Evolutionary conservation across 1,139 yeast species (phyloP).

Genomic region (Taphrina populina): DNA sequence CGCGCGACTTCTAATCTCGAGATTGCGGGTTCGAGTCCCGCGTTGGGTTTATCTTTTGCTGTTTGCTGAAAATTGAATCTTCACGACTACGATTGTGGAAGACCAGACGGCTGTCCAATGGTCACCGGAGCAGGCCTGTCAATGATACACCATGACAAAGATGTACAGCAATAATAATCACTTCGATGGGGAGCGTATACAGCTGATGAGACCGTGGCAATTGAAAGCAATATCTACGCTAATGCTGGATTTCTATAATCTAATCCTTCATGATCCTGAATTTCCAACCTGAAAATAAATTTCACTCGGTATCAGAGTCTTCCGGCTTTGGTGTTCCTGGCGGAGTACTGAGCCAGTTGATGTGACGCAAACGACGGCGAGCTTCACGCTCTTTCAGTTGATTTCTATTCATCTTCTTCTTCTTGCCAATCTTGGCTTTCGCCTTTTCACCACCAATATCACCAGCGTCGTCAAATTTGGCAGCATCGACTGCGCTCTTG

Average conservation of each 20-base stretch:
- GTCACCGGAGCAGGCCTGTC: too few species aligned
- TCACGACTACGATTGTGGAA: too few species aligned
- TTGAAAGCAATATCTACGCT: too few species aligned
- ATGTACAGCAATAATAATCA: too few species aligned
- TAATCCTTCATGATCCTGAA: too few species aligned
- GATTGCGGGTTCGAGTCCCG: slow-evolving; percentile 30
- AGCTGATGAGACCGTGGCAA: too few species aligned
- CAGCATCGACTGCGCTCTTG: slow-evolving; percentile 66
- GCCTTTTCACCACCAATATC: slow-evolving; percentile 45
- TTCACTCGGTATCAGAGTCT: slow-evolving; percentile 31
- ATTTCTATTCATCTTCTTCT: slow-evolving; percentile 96
- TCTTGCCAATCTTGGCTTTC: slow-evolving; percentile 65
- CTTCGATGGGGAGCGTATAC: too few species aligned
- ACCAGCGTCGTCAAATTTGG: slow-evolving; percentile 75
- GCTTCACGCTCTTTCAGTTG: slow-evolving; percentile 88
- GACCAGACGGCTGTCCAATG: too few species aligned
- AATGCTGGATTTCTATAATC: too few species aligned
- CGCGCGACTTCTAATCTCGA: slow-evolving; percentile 27
- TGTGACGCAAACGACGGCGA: slow-evolving; percentile 88
- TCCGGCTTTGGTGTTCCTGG: slow-evolving; percentile 34
- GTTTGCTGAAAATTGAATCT: neutral
- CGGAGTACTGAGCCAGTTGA: slow-evolving; percentile 64
- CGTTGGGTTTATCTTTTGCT: slow-evolving; percentile 13
- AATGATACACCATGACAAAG: too few species aligned
- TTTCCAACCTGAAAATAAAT: too few species aligned